These are phyloP conservation scores for Microdochium bolleyi DNA, from an alignment of 2,329 filamentous ascomycete genomes.

Conservation along the genomic window DNA sequence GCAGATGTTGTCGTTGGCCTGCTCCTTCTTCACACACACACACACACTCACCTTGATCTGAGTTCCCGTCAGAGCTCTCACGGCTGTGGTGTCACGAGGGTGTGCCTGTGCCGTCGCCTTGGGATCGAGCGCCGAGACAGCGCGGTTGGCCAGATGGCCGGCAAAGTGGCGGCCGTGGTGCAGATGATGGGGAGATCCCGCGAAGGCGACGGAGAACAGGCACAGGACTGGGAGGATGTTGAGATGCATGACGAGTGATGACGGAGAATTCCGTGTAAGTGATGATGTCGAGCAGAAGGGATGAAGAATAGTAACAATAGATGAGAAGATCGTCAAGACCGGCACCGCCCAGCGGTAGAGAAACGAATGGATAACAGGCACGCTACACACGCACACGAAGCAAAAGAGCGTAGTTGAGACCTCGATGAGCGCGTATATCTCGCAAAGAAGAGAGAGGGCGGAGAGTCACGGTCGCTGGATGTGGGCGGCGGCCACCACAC, in stretches of 20 bases:
- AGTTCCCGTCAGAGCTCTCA: constrained; percentile 27
- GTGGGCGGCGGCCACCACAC: neutral
- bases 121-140: neutral
- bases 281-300: neutral
- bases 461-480: neutral
- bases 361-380: neutral
- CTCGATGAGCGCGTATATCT: no score
- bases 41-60: constrained; percentile 24
- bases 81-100: constrained; percentile 30
- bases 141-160: neutral
- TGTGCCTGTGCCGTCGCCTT: constrained; percentile 24
- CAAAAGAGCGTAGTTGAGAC: neutral
- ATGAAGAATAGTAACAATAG: neutral
- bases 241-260: neutral
- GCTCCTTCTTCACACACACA: neutral
- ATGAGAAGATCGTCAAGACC: neutral
- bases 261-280: neutral
- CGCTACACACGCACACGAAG: no score
- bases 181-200: neutral
- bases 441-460: neutral
- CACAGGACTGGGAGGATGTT: neutral
- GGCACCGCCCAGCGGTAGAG: neutral
- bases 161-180: no score
- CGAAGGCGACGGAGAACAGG: neutral
- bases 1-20: no score